Conservation (phyloP, 805 yeast genomes). For the Candida dendrica region DNA sequence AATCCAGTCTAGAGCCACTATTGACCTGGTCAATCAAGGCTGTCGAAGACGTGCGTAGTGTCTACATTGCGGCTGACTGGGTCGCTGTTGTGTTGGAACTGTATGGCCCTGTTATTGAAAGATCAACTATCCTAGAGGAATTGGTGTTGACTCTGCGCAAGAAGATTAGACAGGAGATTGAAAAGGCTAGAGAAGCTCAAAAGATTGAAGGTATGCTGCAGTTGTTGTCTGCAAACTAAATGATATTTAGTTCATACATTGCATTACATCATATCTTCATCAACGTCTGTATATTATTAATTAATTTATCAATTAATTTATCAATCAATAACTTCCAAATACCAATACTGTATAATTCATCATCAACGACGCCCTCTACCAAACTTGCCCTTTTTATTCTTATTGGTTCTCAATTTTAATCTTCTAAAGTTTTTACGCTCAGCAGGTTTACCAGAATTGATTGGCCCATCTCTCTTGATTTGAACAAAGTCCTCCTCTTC, state of each 20-base stretch:
- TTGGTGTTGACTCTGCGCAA: constrained; percentile 53
- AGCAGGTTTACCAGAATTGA: constrained; percentile 8
- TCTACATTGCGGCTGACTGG: constrained; percentile 59
- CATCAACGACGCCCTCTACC: constrained; percentile 27
- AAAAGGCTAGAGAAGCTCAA: constrained; percentile 79
- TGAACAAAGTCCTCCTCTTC: constrained; percentile 11
- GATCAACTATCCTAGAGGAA: constrained; percentile 72
- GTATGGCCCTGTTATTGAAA: constrained; percentile 68
- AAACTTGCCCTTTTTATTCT: constrained; percentile 29
- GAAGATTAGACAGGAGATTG: constrained; percentile 61
- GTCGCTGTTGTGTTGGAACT: constrained; percentile 63
- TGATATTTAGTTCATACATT: too few relatives aligned
- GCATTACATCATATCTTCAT: not conserved
- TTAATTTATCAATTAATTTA: not conserved
- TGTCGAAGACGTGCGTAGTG: constrained; percentile 73
- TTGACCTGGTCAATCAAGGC: constrained; percentile 73
- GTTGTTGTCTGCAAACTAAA: constrained; percentile 49
- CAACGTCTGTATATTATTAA: not conserved
- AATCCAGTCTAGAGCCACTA: constrained; percentile 76
- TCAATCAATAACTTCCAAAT: not conserved
- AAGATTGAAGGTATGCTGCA: constrained; percentile 92
- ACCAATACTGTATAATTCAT: not conserved
- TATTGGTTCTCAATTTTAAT: constrained; percentile 42
- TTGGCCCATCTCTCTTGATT: constrained; percentile 2
- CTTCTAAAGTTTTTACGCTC: constrained; percentile 37